Evolutionary conservation across 345 rosid genomes (phyloP).

Genomic region (Raphanus raphanistrum): DNA sequence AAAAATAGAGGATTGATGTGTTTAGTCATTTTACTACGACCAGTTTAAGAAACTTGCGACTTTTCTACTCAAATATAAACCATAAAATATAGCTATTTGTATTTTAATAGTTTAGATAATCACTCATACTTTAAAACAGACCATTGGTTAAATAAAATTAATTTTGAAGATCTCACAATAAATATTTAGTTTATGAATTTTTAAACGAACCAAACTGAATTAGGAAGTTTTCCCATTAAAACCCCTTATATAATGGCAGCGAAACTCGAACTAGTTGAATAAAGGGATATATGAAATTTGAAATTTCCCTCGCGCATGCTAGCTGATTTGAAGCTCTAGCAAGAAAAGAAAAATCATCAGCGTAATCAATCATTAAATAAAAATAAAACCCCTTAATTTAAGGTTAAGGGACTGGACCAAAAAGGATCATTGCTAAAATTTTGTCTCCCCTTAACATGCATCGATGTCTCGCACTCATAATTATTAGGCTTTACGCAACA

Average conservation of each 20-base stretch:
- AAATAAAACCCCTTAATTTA: slow-evolving; percentile 25
- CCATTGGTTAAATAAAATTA: neutral
- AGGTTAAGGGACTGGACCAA: slow-evolving; percentile 38
- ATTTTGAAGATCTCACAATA: neutral
- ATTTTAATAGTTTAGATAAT: neutral
- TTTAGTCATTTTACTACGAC: neutral
- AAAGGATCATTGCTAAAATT: slow-evolving; percentile 30
- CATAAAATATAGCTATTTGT: neutral
- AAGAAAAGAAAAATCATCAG: neutral
- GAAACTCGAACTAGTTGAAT: neutral
- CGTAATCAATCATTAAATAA: slow-evolving; percentile 12
- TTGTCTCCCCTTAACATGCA: slow-evolving; percentile 38
- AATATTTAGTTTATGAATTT: neutral
- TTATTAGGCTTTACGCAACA: slow-evolving; percentile 39
- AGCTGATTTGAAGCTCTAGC: slow-evolving; percentile 1
- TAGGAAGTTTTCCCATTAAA: neutral
- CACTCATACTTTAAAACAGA: neutral
- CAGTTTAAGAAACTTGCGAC: neutral
- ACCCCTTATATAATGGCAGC: neutral
- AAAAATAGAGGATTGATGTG: neutral
- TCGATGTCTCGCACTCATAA: slow-evolving; percentile 36
- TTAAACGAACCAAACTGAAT: neutral
- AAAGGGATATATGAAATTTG: neutral
- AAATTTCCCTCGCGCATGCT: slow-evolving; percentile 11
- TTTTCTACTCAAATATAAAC: neutral